A percentile compares a stretch with the other conserved stretches of the same genome.
phyloP scores from a whole-genome alignment of 805 yeast genomes.

The Metschnikowia hibisci region DNA sequence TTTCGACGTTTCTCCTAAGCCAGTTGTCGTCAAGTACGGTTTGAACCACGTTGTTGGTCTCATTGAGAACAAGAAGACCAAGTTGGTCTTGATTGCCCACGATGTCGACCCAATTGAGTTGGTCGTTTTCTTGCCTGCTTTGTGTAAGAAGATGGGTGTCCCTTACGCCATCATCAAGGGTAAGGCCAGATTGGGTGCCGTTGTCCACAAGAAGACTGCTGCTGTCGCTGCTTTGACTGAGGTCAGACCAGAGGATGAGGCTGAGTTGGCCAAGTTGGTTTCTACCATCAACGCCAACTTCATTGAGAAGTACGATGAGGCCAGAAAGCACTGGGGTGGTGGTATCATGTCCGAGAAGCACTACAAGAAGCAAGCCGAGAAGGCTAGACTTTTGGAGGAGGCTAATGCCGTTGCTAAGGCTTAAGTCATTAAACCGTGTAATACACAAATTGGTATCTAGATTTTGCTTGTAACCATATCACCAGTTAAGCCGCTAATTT shows the following conservation, averaged over 20 bases:
- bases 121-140: slow-evolving; percentile 96
- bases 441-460: too few relatives aligned
- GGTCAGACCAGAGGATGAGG: slow-evolving; percentile 90
- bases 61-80: slow-evolving; percentile 97
- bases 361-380: slow-evolving; percentile 77
- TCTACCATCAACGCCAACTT: slow-evolving; percentile 93
- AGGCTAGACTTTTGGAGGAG: slow-evolving; percentile 52
- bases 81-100: slow-evolving; percentile 94
- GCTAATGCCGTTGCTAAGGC: slow-evolving; percentile 16
- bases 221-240: slow-evolving; percentile 97
- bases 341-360: slow-evolving; percentile 97
- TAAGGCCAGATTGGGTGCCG: slow-evolving; percentile 96
- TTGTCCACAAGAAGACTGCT: slow-evolving; percentile 96
- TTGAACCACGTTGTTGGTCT: slow-evolving; percentile 97
- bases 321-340: slow-evolving; percentile 99
- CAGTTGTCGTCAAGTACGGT: slow-evolving; percentile 96
- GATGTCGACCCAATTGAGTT: slow-evolving; percentile 99
- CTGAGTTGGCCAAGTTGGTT: slow-evolving; percentile 88
- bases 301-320: slow-evolving; percentile 88
- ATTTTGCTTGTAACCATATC: too few relatives aligned
- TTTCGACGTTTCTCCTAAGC: slow-evolving; percentile 95
- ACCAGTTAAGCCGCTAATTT: too few relatives aligned
- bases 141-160: slow-evolving; percentile 98
- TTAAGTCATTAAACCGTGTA: too few relatives aligned
- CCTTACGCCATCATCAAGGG: slow-evolving; percentile 99